Evolutionary conservation across 495 filamentous ascomycete species (phyloP), one percentile per base, ranked within the genome.

Genomic region (Mycothermus thermophilus): DNA sequence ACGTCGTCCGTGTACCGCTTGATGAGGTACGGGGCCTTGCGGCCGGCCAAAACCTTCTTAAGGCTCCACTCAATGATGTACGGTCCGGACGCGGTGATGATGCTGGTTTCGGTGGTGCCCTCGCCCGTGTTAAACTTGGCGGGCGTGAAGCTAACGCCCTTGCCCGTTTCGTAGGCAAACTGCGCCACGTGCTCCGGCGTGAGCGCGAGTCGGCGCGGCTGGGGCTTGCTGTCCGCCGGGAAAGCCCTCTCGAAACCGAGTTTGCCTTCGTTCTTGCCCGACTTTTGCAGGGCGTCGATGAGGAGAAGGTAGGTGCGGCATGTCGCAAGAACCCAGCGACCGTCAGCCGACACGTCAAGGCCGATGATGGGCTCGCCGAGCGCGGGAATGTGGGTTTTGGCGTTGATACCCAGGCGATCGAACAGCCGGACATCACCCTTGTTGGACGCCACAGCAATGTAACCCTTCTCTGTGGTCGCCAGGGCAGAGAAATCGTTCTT

Each of bases 341-440:
- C 90, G 58, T 97, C 85, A 16, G 87, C 88, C 33, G 80, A 86
- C 14, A 93, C 84, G 52, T 97, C 90, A 22, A 96, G 68, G 42
- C 92, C 90, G 38, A 93, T 83, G 50, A 96, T 95, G 25, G 85
- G 72, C 50, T 97, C 90, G 35, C 90, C 90, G 31, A 97, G 77
- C 11, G 92, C 88, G 5, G 90, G 90, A 43, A 97, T 87, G 37
- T 87, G 80, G 1, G 90, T 95, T 67, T 97, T 97, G 12, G 90
- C 90, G 47, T 93, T 93, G 60, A 96, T 88, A 10, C 92, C 92
- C 2, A 96, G 72, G 21, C 84, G 81, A 57, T 97, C 92, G 50
- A 96, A 96, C 53, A 97, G 73, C 29, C 90, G 82, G 35, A 97
- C 88, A 50, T 97, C 90, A 40, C 90, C 90, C 64, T 97, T 97